Percentiles rank a stretch among this genome's conserved stretches.
These are phyloP conservation scores for Microthyrium microscopicum DNA, from an alignment of 2,329 filamentous ascomycete genomes.

Conservation along the genomic window DNA sequence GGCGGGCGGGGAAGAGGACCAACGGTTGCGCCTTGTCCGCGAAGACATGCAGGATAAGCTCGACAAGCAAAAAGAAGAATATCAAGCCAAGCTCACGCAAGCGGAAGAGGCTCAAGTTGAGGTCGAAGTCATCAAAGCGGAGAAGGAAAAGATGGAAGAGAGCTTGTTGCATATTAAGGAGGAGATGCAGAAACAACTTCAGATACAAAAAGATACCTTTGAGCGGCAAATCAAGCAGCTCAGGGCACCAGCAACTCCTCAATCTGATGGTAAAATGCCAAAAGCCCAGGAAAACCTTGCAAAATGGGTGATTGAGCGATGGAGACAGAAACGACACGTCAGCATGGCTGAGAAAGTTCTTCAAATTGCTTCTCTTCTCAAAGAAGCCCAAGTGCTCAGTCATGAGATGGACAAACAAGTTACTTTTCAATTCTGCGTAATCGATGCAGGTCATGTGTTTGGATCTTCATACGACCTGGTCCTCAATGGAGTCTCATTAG, in stretches of 20 bases:
- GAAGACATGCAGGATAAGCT: conserved; percentile 74
- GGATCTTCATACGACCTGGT: conserved; percentile 96
- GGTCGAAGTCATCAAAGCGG: conserved; percentile 65
- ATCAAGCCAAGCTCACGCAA: conserved; percentile 56
- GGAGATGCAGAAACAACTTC: conserved; percentile 76
- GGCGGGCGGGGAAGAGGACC: conserved; percentile 61
- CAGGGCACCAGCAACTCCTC: conserved; percentile 28
- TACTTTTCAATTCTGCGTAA: conserved; percentile 85
- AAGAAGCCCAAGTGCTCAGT: conserved; percentile 96
- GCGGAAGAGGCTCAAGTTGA: conserved; percentile 62
- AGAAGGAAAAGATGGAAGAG: conserved; percentile 76
- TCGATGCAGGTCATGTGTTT: conserved; percentile 74
- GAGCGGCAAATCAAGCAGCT: conserved; percentile 67
- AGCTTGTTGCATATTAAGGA: conserved; percentile 61
- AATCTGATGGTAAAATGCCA: conserved; percentile 32
- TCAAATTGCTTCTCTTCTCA: conserved; percentile 71
- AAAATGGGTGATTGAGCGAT: conserved; percentile 49
- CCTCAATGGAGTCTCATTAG: conserved; percentile 71
- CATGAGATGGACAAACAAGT: conserved; percentile 87
- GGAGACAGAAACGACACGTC: conserved; percentile 75
- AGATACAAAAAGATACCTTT: conserved; percentile 56
- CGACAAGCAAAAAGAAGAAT: conserved; percentile 72
- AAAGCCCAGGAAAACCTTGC: conserved; percentile 58
- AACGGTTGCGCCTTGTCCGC: conserved; percentile 54
- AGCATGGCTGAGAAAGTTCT: conserved; percentile 85